phyloP scores from a whole-genome alignment of 1,139 yeast genomes.

The Suhomyces coccinellae region DNA sequence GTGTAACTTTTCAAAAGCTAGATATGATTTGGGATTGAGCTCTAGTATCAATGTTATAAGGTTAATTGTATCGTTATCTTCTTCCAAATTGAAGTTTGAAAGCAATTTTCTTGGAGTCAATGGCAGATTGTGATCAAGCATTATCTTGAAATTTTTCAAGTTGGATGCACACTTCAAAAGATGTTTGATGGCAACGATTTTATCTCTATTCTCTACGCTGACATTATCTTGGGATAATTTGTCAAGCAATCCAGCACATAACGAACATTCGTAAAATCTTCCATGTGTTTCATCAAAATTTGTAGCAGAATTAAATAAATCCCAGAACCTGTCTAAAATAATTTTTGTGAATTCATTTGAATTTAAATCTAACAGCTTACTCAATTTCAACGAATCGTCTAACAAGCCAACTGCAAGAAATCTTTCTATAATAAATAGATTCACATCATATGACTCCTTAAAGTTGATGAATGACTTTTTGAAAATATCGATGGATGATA shows the following conservation, averaged over 20 bases:
- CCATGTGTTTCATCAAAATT: conserved; percentile 52
- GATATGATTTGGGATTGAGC: conserved; percentile 54
- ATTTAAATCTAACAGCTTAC: conserved; percentile 16
- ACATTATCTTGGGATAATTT: conserved; percentile 17
- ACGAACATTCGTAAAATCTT: conserved; percentile 41
- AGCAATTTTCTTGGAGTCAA: conserved; percentile 33
- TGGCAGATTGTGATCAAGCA: conserved; percentile 30
- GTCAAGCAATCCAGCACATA: conserved; percentile 41
- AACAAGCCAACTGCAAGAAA: conserved; percentile 41
- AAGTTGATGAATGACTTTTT: conserved; percentile 26
- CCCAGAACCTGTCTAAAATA: conserved; percentile 51
- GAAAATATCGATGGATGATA: conserved; percentile 27
- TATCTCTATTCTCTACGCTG: conserved; percentile 13
- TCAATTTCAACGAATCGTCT: conserved; percentile 27
- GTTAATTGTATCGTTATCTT: conserved; percentile 16
- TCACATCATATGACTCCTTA: conserved; percentile 26
- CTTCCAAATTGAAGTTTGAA: conserved; percentile 18
- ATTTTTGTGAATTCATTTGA: conserved; percentile 22
- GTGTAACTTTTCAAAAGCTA: conserved; percentile 46
- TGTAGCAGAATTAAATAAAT: conserved; percentile 48
- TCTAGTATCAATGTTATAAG: conserved; percentile 48
- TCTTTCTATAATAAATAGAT: conserved; percentile 37
- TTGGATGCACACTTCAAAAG: conserved; percentile 30
- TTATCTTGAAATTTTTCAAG: conserved; percentile 38
- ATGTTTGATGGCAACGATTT: conserved; percentile 30